Evolutionary conservation across 2,329 filamentous ascomycete genomes (phyloP).

Genomic region (Sodiomyces alkalinus): DNA sequence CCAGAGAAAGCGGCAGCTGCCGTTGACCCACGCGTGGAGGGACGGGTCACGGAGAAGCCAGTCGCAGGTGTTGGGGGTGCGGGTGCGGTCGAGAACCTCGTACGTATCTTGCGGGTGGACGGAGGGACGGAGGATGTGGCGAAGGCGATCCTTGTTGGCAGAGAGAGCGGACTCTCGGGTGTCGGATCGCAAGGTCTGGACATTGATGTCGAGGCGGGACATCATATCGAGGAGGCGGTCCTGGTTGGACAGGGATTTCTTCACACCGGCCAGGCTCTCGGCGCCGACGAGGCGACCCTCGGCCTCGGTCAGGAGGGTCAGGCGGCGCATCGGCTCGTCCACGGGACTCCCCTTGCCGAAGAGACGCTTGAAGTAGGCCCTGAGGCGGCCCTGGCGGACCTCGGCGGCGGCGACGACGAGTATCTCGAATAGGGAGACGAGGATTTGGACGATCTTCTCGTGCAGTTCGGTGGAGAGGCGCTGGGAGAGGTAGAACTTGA

Average conservation of each 20-base stretch:
- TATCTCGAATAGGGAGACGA: constrained; percentile 28
- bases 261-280: constrained; percentile 24
- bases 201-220: constrained; percentile 15
- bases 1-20: constrained; percentile 24
- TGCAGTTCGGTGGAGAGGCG: constrained; percentile 21
- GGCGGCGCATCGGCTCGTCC: constrained; percentile 20
- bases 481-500: constrained; percentile 24
- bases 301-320: constrained; percentile 23
- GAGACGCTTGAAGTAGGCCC: constrained; percentile 23
- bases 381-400: constrained; percentile 23
- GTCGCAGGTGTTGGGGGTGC: constrained; percentile 26
- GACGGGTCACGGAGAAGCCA: constrained; percentile 26
- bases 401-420: constrained; percentile 26
- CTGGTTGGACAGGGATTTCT: constrained; percentile 18
- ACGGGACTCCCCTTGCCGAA: constrained; percentile 24
- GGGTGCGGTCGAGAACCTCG: constrained; percentile 21
- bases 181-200: constrained; percentile 18
- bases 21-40: constrained; percentile 22
- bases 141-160: constrained; percentile 20
- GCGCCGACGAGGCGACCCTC: constrained; percentile 28
- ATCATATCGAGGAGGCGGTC: constrained; percentile 18
- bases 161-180: constrained; percentile 17
- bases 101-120: constrained; percentile 27
- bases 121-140: constrained; percentile 24
- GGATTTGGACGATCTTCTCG: constrained; percentile 23